Percentiles rank a stretch among this genome's conserved stretches.
phyloP scores from a whole-genome alignment of 2,329 filamentous ascomycete species.

The Sarocladiaceae sp. region DNA sequence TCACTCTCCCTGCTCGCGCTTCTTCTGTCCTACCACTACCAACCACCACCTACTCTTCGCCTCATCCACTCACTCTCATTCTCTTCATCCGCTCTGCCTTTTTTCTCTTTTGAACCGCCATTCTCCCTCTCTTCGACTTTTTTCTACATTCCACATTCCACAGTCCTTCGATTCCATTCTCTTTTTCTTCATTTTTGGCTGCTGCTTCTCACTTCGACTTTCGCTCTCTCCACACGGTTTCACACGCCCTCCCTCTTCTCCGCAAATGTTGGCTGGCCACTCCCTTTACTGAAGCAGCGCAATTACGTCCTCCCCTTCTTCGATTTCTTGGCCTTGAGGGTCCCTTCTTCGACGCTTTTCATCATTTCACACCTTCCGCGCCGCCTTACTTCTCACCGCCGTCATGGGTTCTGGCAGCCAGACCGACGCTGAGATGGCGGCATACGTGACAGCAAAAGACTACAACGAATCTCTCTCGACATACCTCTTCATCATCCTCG shows the following conservation, averaged over 20 bases:
- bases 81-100: conserved; percentile 8
- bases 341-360: neutral
- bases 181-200: neutral
- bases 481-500: conserved; percentile 59
- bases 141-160: neutral
- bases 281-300: neutral
- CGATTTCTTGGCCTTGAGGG: neutral
- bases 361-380: neutral
- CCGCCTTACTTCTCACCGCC: neutral
- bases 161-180: neutral
- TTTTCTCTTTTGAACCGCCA: no score
- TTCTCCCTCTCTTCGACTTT: conserved; percentile 6
- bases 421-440: conserved; percentile 11
- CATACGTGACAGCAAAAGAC: conserved; percentile 10
- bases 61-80: conserved; percentile 6
- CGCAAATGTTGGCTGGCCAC: conserved; percentile 7
- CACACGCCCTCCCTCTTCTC: neutral
- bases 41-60: conserved; percentile 9
- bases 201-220: neutral
- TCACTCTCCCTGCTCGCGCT: conserved; percentile 1
- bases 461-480: conserved; percentile 47
- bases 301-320: conserved; percentile 10
- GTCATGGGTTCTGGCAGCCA: conserved; percentile 11
- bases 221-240: no score
- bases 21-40: conserved; percentile 4